Percentiles rank a stretch among this genome's conserved stretches.
These are phyloP conservation scores for Pilobolus umbonatus DNA, from an alignment of 192 early-diverging fungal species.

Conservation along the genomic window DNA sequence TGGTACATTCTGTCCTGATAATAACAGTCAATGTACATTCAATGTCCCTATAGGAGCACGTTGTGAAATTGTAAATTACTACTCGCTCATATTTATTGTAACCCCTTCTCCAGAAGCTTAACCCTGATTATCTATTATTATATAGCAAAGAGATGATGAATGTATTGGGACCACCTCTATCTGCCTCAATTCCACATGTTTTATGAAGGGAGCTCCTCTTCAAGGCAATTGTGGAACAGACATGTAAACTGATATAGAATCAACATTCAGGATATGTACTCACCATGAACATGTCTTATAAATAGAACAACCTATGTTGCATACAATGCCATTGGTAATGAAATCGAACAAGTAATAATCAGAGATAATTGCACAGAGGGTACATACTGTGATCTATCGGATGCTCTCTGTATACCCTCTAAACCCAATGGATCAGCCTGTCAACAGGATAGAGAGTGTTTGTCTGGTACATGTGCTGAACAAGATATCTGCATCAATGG, in stretches of 20 bases:
- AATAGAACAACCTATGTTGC: conserved; percentile 20
- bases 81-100: neutral
- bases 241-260: conserved; percentile 15
- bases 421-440: conserved; percentile 11
- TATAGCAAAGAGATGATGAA: conserved; percentile 36
- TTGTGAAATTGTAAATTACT: conserved; percentile 28
- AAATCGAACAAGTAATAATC: conserved; percentile 17
- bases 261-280: neutral
- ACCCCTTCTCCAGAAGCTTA: no score
- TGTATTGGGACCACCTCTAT: conserved; percentile 24
- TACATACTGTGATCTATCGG: conserved; percentile 15
- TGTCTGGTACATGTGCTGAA: conserved; percentile 24
- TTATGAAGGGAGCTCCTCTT: conserved; percentile 27
- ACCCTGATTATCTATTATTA: no score
- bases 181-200: conserved; percentile 31
- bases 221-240: conserved; percentile 27
- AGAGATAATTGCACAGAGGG: conserved; percentile 34
- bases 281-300: neutral
- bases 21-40: conserved; percentile 25
- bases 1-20: conserved; percentile 32
- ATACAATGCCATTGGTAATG: conserved; percentile 18
- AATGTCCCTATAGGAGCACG: conserved; percentile 5
- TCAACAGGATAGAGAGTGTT: conserved; percentile 30
- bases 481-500: conserved; percentile 20
- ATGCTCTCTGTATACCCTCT: conserved; percentile 8